phyloP scores from a whole-genome alignment of 2,329 filamentous ascomycete genomes.

The Alternaria brassicicola region DNA sequence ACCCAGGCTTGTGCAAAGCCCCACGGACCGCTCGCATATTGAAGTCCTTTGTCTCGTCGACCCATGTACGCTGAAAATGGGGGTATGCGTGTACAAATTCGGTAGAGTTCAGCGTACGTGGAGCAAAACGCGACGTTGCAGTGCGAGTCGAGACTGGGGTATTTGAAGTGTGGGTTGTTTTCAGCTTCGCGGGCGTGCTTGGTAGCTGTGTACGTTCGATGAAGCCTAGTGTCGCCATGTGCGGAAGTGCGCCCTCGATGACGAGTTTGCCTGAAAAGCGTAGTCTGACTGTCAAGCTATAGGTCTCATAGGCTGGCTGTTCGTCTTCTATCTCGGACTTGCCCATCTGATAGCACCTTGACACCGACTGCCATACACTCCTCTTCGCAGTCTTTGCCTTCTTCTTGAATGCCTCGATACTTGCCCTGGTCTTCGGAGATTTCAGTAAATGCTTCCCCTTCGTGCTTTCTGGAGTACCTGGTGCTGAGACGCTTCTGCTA shows the following conservation, averaged over 20 bases:
- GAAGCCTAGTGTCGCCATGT: neutral
- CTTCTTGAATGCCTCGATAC: neutral
- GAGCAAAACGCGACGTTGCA: neutral
- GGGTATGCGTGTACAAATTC: neutral
- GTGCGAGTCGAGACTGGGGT: neutral
- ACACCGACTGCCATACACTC: conserved; percentile 6
- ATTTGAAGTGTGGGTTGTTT: neutral
- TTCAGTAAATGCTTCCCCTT: neutral
- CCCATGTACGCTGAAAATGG: conserved; percentile 22
- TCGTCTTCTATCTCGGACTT: neutral
- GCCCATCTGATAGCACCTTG: neutral
- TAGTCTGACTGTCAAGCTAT: conserved; percentile 14
- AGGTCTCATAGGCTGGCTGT: conserved; percentile 1
- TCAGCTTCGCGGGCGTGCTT: neutral
- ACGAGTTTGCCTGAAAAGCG: conserved; percentile 17
- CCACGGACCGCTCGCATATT: conserved; percentile 13
- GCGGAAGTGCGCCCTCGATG: conserved; percentile 1
- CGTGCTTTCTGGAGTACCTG: neutral
- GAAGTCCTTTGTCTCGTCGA: conserved; percentile 28
- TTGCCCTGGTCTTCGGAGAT: neutral
- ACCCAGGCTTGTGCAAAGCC: neutral
- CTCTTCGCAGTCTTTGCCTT: neutral
- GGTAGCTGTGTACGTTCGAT: neutral
- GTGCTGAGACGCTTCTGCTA: neutral
- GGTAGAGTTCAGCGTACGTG: neutral